These are phyloP conservation scores for Maudiozyma pseudohumilis DNA, from an alignment of 805 yeast genomes.

Conservation along the genomic window DNA sequence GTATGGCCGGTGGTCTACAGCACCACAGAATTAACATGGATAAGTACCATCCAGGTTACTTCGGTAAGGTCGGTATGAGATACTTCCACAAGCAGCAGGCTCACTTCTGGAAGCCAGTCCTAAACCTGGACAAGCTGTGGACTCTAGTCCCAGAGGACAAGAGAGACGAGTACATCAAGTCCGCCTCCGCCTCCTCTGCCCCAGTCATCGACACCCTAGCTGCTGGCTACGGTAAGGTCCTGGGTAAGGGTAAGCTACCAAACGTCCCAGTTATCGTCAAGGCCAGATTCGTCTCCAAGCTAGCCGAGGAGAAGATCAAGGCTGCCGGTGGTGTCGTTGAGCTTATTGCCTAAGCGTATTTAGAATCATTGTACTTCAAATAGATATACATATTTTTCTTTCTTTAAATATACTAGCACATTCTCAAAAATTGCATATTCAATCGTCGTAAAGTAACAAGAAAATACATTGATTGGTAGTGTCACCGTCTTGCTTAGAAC, in stretches of 20 bases:
- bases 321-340: conserved; percentile 99
- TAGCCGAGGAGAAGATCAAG: conserved; percentile 99
- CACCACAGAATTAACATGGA: conserved; percentile 99
- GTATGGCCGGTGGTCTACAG: conserved; percentile 99
- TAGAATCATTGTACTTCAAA: no score
- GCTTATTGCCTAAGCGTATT: conserved; percentile 78
- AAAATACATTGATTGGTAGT: no score
- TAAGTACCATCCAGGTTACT: conserved; percentile 99
- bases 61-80: conserved; percentile 99
- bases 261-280: conserved; percentile 96
- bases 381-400: no score
- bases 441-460: background rate
- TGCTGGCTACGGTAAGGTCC: conserved; percentile 99
- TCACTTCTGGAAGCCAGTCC: conserved; percentile 96
- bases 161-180: conserved; percentile 86
- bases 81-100: conserved; percentile 91
- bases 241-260: conserved; percentile 98
- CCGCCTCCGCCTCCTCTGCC: conserved; percentile 81
- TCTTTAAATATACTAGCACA: no score
- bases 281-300: conserved; percentile 98
- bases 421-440: background rate
- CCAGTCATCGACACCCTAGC: conserved; percentile 99
- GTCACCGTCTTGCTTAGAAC: no score
- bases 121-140: conserved; percentile 98
- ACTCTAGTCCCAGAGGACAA: conserved; percentile 86